Evolutionary conservation across 371 early-diverging fungal genomes (phyloP), one percentile per base, ranked within the genome.

Genomic region (Dinochytrium kinnereticum): DNA sequence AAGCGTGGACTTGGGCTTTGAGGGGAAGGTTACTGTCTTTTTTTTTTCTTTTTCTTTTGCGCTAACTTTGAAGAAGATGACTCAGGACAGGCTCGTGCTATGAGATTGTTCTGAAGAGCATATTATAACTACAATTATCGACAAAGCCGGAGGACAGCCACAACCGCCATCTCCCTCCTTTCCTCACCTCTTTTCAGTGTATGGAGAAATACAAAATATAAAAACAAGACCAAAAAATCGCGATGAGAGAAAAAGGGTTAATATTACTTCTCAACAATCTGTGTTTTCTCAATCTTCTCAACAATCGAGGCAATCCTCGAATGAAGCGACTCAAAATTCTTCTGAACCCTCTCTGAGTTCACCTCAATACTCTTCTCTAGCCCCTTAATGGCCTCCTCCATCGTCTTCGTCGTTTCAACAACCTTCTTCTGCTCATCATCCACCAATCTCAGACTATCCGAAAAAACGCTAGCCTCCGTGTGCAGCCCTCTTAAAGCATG

Each of bases 401-500:
- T 82, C 40, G 85, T 88, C 51, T 89, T 88, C 17, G 93, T 76
- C 73, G 91, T 91, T 51, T 91, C 92, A 1, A 81, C 81, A 67
- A 94, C 88, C 64, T 89, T 87, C 21, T 80, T 85, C 72, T 94
- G 95, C 73, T 93, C 95, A 51, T 82, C 81, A 7, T 89, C 88
- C 69, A 95, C 84, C 77, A 89, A 85, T 69, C 89, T 88, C 53
- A 95, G 83, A 15, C 91, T 89, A 19, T 91, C 91, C 7, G 91
- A 87, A 74, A 93, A 92, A 40, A 90, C 88, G 5, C 93, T 87
- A 1, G 95, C 94, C 72, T 95, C 94, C 0, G 88, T 85, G 76
- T 97, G 97, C 70, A 96, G 81, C 5, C 82, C 80, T 73, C 93
- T 90, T 57, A 97, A 82, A 0, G 91, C 89, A 71, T 92, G 92